These are phyloP conservation scores for Podospora conica DNA, from an alignment of 495 filamentous ascomycete species.

Conservation along the genomic window DNA sequence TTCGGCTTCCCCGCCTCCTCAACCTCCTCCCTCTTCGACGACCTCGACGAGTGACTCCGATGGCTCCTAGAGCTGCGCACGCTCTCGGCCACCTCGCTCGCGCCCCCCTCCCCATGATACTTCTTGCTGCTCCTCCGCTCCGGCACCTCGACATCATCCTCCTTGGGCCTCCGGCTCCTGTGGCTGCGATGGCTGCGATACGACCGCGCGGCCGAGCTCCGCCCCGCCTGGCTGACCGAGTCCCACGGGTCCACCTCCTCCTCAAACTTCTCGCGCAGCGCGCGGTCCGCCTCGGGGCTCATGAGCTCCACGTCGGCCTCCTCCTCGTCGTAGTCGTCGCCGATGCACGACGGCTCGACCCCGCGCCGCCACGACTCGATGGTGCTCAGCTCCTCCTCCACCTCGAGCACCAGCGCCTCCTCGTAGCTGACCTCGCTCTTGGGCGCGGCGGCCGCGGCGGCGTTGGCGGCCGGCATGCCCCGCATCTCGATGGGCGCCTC, in stretches of 20 bases:
- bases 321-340: slow-evolving; percentile 49
- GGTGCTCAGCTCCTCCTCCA: slow-evolving; percentile 46
- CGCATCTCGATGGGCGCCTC: slow-evolving; percentile 50
- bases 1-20: slow-evolving; percentile 29
- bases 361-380: slow-evolving; percentile 86
- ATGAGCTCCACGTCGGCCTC: slow-evolving; percentile 83
- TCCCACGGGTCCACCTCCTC: slow-evolving; percentile 26
- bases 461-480: slow-evolving; percentile 10
- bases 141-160: slow-evolving; percentile 18
- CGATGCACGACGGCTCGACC: slow-evolving; percentile 41
- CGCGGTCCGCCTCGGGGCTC: slow-evolving; percentile 64
- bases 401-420: slow-evolving; percentile 42
- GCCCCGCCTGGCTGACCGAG: slow-evolving; percentile 22
- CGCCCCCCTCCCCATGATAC: slow-evolving; percentile 13
- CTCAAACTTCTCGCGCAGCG: slow-evolving; percentile 36
- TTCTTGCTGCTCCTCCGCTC: slow-evolving; percentile 28
- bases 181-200: slow-evolving; percentile 23
- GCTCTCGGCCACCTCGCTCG: slow-evolving; percentile 18
- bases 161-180: slow-evolving; percentile 24
- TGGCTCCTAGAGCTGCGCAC: slow-evolving; percentile 26
- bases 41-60: slow-evolving; percentile 15
- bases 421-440: slow-evolving; percentile 29
- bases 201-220: slow-evolving; percentile 15
- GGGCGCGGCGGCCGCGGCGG: background rate
- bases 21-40: slow-evolving; percentile 24